Evolutionary conservation across 306 rosid genomes (phyloP).

Genomic region (Gastrolobium villosum): DNA sequence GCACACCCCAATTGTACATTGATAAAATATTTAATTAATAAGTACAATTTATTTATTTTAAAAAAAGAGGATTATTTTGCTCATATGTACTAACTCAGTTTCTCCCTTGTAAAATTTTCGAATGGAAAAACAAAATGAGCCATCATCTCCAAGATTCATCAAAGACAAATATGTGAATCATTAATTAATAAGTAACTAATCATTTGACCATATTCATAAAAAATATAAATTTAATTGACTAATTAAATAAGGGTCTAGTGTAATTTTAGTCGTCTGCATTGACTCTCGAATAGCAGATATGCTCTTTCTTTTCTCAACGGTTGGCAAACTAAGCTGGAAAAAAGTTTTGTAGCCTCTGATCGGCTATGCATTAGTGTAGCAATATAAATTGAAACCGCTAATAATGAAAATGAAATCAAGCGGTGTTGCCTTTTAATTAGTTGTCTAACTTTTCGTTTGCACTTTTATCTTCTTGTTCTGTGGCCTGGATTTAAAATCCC

Average conservation of each 20-base stretch:
- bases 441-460: neutral
- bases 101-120: conserved; percentile 23
- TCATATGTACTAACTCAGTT: neutral
- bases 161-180: conserved; percentile 31
- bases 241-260: conserved; percentile 35
- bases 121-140: conserved; percentile 36
- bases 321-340: conserved; percentile 61
- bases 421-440: neutral
- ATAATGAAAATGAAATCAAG: neutral
- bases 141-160: conserved; percentile 28
- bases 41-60: neutral
- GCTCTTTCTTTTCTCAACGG: conserved; percentile 51
- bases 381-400: neutral
- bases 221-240: conserved; percentile 10
- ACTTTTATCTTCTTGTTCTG: neutral
- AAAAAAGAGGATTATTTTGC: neutral
- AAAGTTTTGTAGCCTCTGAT: conserved; percentile 12
- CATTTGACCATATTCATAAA: conserved; percentile 22
- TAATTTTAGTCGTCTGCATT: conserved; percentile 26
- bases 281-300: conserved; percentile 46
- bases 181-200: conserved; percentile 27
- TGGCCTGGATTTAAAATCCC: neutral
- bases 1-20: too few species aligned
- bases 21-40: neutral
- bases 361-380: neutral